These are phyloP conservation scores for Herpetospermum pedunculosum DNA, from an alignment of 306 rosid species.

Conservation along the genomic window DNA sequence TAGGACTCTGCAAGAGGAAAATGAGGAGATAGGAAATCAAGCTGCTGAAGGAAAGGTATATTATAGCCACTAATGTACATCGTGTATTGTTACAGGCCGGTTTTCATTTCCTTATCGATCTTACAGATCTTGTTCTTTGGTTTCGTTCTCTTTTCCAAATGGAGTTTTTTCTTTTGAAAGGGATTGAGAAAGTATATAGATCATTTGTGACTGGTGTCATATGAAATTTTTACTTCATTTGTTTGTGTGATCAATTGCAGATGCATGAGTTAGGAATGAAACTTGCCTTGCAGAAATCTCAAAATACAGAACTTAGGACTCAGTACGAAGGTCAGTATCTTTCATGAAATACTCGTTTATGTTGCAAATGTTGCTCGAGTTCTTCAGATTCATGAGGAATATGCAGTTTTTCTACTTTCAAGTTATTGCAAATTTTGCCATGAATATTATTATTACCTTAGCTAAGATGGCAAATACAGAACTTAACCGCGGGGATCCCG, in stretches of 20 bases:
- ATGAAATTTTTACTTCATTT: not conserved
- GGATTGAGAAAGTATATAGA: not conserved
- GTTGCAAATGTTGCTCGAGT: not conserved
- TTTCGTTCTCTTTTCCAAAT: too few relatives aligned
- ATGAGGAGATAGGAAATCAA: conserved; percentile 91
- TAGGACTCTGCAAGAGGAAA: conserved; percentile 90
- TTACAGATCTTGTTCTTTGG: not conserved
- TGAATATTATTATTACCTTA: too few relatives aligned
- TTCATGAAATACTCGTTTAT: not conserved
- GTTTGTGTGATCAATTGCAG: conserved; percentile 23
- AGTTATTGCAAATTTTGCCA: not conserved
- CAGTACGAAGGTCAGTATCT: conserved; percentile 69
- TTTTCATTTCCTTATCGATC: too few relatives aligned
- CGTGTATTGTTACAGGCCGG: not conserved
- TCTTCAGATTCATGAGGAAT: not conserved
- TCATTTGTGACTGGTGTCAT: not conserved
- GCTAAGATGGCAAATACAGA: too few relatives aligned
- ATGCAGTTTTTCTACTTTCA: not conserved
- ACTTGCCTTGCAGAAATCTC: conserved; percentile 73
- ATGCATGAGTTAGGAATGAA: conserved; percentile 79
- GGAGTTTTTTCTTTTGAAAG: not conserved
- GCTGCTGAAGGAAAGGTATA: conserved; percentile 95
- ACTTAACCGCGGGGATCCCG: too few relatives aligned
- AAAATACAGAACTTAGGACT: conserved; percentile 59
- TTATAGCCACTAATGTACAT: conserved; percentile 1